A percentile compares a stretch with the other conserved stretches of the same genome.
Evolutionary conservation across 2,329 filamentous ascomycete species (phyloP).

Genomic region (Fusarium xylarioides): DNA sequence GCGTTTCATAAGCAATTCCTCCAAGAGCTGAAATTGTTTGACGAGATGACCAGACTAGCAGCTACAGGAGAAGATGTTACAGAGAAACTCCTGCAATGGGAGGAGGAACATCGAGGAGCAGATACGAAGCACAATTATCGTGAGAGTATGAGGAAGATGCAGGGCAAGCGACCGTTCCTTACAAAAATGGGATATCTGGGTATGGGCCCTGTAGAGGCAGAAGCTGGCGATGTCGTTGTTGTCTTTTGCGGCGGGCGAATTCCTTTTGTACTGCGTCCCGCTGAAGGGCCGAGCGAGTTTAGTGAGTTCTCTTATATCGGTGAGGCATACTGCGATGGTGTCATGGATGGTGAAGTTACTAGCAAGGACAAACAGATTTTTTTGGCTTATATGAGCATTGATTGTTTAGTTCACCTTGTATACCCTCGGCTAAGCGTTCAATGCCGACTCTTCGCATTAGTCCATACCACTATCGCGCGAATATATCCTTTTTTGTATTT

Average conservation of each 20-base stretch:
- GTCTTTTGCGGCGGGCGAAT: not conserved
- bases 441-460: not conserved
- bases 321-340: not conserved
- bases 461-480: not conserved
- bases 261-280: not conserved
- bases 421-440: not conserved
- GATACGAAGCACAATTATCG: not conserved
- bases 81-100: not conserved
- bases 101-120: not conserved
- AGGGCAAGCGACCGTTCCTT: not conserved
- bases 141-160: not conserved
- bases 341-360: not conserved
- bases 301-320: not conserved
- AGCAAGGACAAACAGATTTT: not conserved
- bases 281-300: accelerated
- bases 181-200: not conserved
- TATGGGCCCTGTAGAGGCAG: not conserved
- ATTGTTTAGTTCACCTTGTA: not conserved
- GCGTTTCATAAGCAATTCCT: accelerated
- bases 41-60: not conserved
- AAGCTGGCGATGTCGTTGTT: not conserved
- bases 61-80: not conserved
- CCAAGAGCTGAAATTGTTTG: not conserved
- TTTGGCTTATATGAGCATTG: not conserved
- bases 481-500: not conserved